Base-by-base conservation (phyloP, 1,139 yeast genomes). In the Yamadazyma spencermartinsiae region DNA sequence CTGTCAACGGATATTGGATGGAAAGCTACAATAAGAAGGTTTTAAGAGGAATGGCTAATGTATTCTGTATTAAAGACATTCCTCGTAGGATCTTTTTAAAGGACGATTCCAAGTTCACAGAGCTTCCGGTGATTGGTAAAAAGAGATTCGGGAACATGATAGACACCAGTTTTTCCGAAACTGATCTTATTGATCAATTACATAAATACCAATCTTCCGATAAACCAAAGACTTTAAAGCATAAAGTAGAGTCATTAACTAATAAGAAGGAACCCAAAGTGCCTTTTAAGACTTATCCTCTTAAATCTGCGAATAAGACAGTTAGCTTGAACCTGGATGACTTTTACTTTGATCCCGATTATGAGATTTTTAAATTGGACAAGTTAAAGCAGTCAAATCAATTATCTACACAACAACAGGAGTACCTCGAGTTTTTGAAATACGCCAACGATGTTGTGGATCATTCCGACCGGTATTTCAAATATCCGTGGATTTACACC, bases 401-500 rank as follows among this genome's bases (percentile, higher is more conserved):
- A 18, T 47, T 63, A 9, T 38, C 49, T 28, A 18, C 36, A 1
- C 42, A 53, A 9, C 65, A 65, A 21, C 36, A 44, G 18, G 44
- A 56, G 16, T 61, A 63, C 40, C 55, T 65, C 17, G 47, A 56
- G 17, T 65, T 66, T 35, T 49, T 67, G 23, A 55, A 63, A 42
- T 50, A 55, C 31, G 60, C 71, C 19, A 61, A 60, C 41, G 41
- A 44, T 34, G 43, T 45, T 5, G 72, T 61, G 7, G 70, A 65
- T 35, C 38, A 45, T 24, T 52, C 68, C 10, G 70, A 61, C 37
- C 38, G 56, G 17, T 70, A 61, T 48, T 74, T 72, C 58, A 70
- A 72, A 38, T 72, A 71, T 49, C 77, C 79, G 6, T 66, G 71
- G 67, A 63, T 74, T 26, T 51, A 56, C 38, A 54, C 65, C 31